Evolutionary conservation across 345 rosid genomes (phyloP), one percentile per base, ranked within the genome.

Genomic region (Aquilaria sinensis): DNA sequence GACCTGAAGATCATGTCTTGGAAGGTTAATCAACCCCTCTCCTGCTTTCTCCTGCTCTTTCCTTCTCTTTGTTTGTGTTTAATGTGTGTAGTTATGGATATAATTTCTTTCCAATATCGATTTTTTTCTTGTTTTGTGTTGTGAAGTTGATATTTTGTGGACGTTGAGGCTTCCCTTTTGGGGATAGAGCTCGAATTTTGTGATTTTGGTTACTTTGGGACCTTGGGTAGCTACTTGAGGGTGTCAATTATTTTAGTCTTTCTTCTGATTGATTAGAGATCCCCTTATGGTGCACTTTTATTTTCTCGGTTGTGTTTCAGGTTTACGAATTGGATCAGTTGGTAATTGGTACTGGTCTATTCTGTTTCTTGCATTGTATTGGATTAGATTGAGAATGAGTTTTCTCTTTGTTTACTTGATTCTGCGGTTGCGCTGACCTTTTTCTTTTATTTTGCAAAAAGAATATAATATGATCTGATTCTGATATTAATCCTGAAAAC

Each of bases 1-100:
- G 96, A 64, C 97, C 96, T 61, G 96, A 94, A 77, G 97, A 90
- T 70, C 97, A 94, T 76, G 78, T 88, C 61, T 82, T 88, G 55
- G 85, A 90, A 86, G 97, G 99, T 85, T 51, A 37, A 37, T 37
- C 43, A 37, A 3, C 43, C 43, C 8, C 2, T 2, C 43, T 11
- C 45, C 23, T 14, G 64, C 57, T 51, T 0, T 2, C 43, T 11
- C 45, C 23, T 14, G 64, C 57, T 51, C 32, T 16, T 12, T 29
- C 53, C 37, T 33, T 51, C 57, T 45, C 50, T 50, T 2, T 51
- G 31, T 31, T 5, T 47, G 1, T 53, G 10, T 11, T 23, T 41
- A 2, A 55, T 31, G 13, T 46, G 46, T 30, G 16, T 15, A 46
- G 13, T 50, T 53, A 14, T 51, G 47, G 31, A 47, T 48, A 15